Evolutionary conservation across 257 asterid species (phyloP).

Genomic region (Solanum pennellii): DNA sequence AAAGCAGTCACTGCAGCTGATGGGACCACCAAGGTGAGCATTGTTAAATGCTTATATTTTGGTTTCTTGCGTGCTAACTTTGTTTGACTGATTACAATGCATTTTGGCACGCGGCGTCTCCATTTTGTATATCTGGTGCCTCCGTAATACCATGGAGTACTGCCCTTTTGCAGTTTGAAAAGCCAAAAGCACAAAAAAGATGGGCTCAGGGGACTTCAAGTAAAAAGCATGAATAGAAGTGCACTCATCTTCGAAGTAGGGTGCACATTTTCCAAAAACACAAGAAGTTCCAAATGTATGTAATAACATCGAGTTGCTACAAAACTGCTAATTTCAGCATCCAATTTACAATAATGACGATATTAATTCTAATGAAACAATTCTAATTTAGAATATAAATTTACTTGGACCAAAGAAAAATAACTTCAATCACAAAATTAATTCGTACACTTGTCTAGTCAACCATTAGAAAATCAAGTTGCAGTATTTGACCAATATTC

Average conservation of each 20-base stretch:
- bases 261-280: neutral
- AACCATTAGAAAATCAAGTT: neutral
- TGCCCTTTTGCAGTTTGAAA: neutral
- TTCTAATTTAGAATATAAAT: neutral
- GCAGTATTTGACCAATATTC: neutral
- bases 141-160: neutral
- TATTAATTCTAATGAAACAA: neutral
- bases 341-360: neutral
- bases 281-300: neutral
- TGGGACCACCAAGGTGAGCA: conserved; percentile 83
- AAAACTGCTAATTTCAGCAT: neutral
- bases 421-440: neutral
- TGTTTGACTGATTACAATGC: neutral
- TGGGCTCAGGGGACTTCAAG: neutral
- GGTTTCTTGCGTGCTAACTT: neutral
- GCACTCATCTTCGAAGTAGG: neutral
- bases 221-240: neutral
- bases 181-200: neutral
- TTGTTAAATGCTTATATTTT: neutral
- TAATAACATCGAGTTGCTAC: neutral
- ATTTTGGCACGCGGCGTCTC: neutral
- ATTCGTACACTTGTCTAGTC: neutral
- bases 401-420: neutral
- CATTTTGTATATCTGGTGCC: neutral
- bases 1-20: conserved; percentile 65